These are phyloP conservation scores for Penicillium sp. DNA, from an alignment of 2,329 filamentous ascomycete genomes.

Conservation along the genomic window DNA sequence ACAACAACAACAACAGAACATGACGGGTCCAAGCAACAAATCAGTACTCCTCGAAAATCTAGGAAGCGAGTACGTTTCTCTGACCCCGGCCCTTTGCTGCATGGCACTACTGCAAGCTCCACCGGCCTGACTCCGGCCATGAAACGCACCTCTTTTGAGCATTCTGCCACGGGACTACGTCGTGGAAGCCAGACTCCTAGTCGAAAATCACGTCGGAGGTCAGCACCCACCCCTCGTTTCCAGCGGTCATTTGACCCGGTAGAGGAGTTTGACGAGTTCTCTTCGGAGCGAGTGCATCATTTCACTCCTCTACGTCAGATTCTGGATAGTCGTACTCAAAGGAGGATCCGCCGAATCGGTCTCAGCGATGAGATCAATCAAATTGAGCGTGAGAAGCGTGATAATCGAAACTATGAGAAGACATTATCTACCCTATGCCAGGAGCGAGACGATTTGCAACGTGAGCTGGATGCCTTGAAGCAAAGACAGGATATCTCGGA, in stretches of 20 bases:
- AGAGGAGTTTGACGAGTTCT: slow-evolving; percentile 21
- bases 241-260: slow-evolving; percentile 27
- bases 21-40: background rate
- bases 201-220: slow-evolving; percentile 35
- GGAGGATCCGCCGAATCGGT: slow-evolving; percentile 49
- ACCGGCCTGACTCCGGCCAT: slow-evolving; percentile 53
- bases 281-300: slow-evolving; percentile 41
- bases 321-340: slow-evolving; percentile 46
- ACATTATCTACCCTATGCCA: slow-evolving; percentile 28
- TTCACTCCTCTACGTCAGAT: slow-evolving; percentile 51
- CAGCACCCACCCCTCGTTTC: slow-evolving; percentile 36
- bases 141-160: slow-evolving; percentile 42
- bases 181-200: slow-evolving; percentile 34
- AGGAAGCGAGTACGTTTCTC: slow-evolving; percentile 53
- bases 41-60: slow-evolving; percentile 36
- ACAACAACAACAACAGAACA: background rate
- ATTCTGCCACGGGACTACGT: slow-evolving; percentile 10
- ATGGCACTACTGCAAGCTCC: slow-evolving; percentile 26
- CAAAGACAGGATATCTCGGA: slow-evolving; percentile 8
- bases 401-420: slow-evolving; percentile 30
- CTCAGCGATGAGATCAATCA: slow-evolving; percentile 53
- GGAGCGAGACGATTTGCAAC: slow-evolving; percentile 34
- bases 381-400: slow-evolving; percentile 46
- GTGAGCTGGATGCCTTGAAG: slow-evolving; percentile 31
- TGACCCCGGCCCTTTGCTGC: slow-evolving; percentile 41